phyloP scores from a whole-genome alignment of 2,329 filamentous ascomycete species.

The Raffaelea arxii region DNA sequence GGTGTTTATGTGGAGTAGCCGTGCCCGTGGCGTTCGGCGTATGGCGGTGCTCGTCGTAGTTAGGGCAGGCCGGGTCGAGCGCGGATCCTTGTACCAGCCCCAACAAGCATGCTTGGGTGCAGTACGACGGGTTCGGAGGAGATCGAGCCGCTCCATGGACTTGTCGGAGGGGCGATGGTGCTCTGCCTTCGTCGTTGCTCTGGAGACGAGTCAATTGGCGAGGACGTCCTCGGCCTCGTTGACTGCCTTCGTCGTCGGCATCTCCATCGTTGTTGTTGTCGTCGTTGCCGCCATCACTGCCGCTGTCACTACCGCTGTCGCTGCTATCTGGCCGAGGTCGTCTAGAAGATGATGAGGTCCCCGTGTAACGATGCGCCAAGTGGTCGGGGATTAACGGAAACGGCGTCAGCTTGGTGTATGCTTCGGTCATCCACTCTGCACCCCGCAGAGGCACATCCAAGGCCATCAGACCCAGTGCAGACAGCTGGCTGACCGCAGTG shows the following conservation, averaged over 20 bases:
- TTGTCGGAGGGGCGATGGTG: background rate
- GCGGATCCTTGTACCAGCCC: background rate
- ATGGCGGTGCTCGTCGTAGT: background rate
- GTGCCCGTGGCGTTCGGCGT: background rate
- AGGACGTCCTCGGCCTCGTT: too few species aligned
- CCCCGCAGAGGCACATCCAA: background rate
- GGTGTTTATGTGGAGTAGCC: background rate
- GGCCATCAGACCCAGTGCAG: background rate
- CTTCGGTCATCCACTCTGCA: background rate
- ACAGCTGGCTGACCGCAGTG: background rate
- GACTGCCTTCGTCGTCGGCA: background rate
- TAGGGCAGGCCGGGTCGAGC: background rate
- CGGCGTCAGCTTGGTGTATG: background rate
- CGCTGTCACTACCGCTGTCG: too few species aligned
- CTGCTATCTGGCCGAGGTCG: too few species aligned
- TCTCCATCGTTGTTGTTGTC: background rate
- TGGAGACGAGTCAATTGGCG: background rate
- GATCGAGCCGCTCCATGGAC: background rate
- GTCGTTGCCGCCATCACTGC: background rate
- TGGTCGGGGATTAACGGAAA: background rate
- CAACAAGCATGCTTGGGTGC: slow-evolving; percentile 3
- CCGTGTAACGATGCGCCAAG: background rate
- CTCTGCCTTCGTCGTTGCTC: background rate
- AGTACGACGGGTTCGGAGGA: background rate
- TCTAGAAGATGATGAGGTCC: background rate